These are phyloP conservation scores for Ceratobasidium sp. DNA, from an alignment of 1,284 basidiomycete species.

Conservation along the genomic window DNA sequence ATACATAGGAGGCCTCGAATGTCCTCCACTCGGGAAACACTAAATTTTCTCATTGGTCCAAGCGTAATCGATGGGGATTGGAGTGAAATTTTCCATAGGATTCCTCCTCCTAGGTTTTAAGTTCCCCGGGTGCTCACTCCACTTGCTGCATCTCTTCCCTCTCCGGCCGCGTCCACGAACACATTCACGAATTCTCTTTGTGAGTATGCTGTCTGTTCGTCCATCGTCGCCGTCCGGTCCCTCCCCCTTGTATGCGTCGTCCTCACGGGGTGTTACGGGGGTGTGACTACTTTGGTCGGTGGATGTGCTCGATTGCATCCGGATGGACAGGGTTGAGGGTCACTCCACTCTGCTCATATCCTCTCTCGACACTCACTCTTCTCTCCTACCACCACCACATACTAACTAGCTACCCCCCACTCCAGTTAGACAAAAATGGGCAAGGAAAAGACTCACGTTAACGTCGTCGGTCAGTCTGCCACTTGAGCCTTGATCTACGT, in stretches of 20 bases:
- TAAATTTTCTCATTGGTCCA: background rate
- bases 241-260: background rate
- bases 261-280: background rate
- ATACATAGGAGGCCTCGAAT: background rate
- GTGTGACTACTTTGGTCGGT: slow-evolving; percentile 17
- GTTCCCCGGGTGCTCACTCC: slow-evolving; percentile 48
- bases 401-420: slow-evolving; percentile 12
- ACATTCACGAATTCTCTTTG: slow-evolving; percentile 52
- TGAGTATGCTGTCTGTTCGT: slow-evolving; percentile 55
- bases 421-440: slow-evolving; percentile 68
- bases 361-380: slow-evolving; percentile 47
- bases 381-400: slow-evolving; percentile 25
- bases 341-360: slow-evolving; percentile 34
- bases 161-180: slow-evolving; percentile 57
- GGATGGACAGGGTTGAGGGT: slow-evolving; percentile 42
- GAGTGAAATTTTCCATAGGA: slow-evolving; percentile 26
- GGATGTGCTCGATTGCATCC: slow-evolving; percentile 29
- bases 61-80: slow-evolving; percentile 21
- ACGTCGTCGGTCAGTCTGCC: slow-evolving; percentile 82
- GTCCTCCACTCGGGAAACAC: slow-evolving; percentile 21
- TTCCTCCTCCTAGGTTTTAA: slow-evolving; percentile 36
- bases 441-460: slow-evolving; percentile 89
- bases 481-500: slow-evolving; percentile 45
- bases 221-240: background rate
- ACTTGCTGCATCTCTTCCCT: slow-evolving; percentile 55